phyloP scores from a whole-genome alignment of 768 basidiomycete genomes.

The Pilatotrama ljubarskyi region DNA sequence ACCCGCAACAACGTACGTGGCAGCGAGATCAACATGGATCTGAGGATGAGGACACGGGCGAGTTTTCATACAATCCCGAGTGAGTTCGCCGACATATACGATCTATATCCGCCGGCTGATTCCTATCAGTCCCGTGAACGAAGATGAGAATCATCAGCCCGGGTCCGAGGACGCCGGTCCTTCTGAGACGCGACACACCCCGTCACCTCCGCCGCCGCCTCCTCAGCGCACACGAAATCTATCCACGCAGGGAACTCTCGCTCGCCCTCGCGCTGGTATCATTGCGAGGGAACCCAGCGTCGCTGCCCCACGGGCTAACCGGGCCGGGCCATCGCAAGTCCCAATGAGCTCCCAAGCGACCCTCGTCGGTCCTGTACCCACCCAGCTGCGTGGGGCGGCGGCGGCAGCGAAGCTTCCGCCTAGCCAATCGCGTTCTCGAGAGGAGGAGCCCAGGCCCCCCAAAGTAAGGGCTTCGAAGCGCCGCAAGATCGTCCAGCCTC shows the following conservation, averaged over 20 bases:
- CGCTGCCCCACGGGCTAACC: not conserved
- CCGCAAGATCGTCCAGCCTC: not conserved
- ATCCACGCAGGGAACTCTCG: not conserved
- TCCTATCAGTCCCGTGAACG: not conserved
- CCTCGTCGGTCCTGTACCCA: conserved; percentile 13
- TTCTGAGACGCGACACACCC: conserved; percentile 17
- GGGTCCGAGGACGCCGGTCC: conserved; percentile 20
- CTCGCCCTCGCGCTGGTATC: not conserved
- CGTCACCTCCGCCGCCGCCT: not conserved
- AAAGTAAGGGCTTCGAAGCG: not conserved
- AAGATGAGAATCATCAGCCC: not conserved
- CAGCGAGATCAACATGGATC: no score
- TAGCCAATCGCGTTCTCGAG: not conserved
- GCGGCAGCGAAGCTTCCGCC: not conserved
- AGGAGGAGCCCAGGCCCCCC: not conserved
- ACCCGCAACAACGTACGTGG: not conserved
- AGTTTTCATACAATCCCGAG: not conserved
- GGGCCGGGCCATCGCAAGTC: not conserved
- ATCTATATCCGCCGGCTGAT: not conserved
- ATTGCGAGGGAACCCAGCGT: not conserved
- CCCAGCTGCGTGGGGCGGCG: conserved; percentile 2
- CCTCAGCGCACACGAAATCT: not conserved
- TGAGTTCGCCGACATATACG: not conserved
- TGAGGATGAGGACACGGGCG: not conserved
- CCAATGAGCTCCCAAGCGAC: conserved; percentile 20